phyloP scores from a whole-genome alignment of 1,139 yeast species.

The Nadsonia starkeyi-henricii region DNA sequence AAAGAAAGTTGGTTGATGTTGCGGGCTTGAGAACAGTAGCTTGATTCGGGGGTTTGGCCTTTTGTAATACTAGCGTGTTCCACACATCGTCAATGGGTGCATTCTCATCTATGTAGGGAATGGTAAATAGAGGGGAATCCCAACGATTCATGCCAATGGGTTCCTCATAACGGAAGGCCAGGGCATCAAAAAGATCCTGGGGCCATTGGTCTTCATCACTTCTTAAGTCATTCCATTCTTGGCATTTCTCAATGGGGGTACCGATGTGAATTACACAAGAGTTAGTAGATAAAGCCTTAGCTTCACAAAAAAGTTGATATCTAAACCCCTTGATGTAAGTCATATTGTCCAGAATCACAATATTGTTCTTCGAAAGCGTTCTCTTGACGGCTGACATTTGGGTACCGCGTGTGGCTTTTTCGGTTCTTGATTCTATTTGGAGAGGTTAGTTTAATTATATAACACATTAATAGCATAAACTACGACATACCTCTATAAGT shows the following conservation, averaged over 20 bases:
- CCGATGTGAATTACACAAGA: conserved; percentile 74
- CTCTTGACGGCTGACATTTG: conserved; percentile 86
- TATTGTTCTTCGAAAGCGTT: conserved; percentile 48
- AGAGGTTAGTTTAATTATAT: not conserved
- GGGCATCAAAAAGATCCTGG: conserved; percentile 46
- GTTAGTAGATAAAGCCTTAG: conserved; percentile 70
- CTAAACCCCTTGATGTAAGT: conserved; percentile 92
- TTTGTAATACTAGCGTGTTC: conserved; percentile 49
- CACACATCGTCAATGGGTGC: conserved; percentile 59
- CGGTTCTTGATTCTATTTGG: conserved; percentile 44
- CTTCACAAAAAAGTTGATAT: conserved; percentile 87
- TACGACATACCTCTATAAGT: conserved; percentile 32
- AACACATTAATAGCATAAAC: not conserved
- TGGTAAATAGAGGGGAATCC: conserved; percentile 84
- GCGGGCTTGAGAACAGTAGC: conserved; percentile 44
- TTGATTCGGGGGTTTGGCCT: conserved; percentile 35
- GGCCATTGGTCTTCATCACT: conserved; percentile 42
- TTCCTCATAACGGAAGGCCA: conserved; percentile 82
- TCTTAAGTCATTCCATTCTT: conserved; percentile 41
- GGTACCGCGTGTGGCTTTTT: conserved; percentile 68
- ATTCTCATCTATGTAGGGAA: conserved; percentile 38
- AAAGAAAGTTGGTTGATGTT: conserved; percentile 66
- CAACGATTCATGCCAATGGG: conserved; percentile 78
- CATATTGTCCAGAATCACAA: conserved; percentile 75
- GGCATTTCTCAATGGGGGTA: conserved; percentile 47